Base-by-base conservation (phyloP, 2,329 filamentous ascomycete species). In the Aspergillus tubingensis region DNA sequence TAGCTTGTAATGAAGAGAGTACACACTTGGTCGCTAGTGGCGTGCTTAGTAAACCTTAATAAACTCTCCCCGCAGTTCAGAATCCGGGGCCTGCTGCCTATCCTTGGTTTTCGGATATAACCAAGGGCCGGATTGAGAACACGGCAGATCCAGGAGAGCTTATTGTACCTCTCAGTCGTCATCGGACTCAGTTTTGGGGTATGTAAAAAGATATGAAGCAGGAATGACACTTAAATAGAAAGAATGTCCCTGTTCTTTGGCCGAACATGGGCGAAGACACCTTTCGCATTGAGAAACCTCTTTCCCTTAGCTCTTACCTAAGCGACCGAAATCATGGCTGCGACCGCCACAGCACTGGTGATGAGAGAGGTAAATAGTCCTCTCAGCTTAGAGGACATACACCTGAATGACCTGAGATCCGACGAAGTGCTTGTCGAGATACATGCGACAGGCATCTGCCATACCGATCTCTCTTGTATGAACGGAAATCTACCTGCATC, bases 401-500 rank as follows among this genome's bases (percentile, higher is more conserved):
- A 48, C 5, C 51, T 61, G 19, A 27, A 43, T 56, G 19, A 43
- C 10, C 51, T 61, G 19, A 50, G 43, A 19, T 39, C 59, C n/a
- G 44, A 64, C 17, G 74, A 77, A 60, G 68, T 70, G 5, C 62
- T 74, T 13, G 68, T 76, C 17, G 68, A 74, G 54, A 73, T 76
- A 19, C 65, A 72, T 47, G 72, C 74, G 19, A 68, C 69, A 1
- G 74, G 73, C 3, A 63, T 76, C 60, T 76, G 74, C 64, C 73
- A 76, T 61, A 72, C 74, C 7, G 73, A 76, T 58, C 59, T 74
- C 3, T 68, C 68, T 2, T 74, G 67, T 58, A 70, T 73, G 27
- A 57, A 61, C 2, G 66, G 67, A 15, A 60, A 53, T 5, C 21
- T 67, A 1, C 63, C 67, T 1, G 61, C 57, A 10, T 30, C 17